Percentiles rank a stretch among this genome's conserved stretches.
These are phyloP conservation scores for Amoeboaphelidium occidentale DNA, from an alignment of 371 early-diverging fungal species.

Conservation along the genomic window DNA sequence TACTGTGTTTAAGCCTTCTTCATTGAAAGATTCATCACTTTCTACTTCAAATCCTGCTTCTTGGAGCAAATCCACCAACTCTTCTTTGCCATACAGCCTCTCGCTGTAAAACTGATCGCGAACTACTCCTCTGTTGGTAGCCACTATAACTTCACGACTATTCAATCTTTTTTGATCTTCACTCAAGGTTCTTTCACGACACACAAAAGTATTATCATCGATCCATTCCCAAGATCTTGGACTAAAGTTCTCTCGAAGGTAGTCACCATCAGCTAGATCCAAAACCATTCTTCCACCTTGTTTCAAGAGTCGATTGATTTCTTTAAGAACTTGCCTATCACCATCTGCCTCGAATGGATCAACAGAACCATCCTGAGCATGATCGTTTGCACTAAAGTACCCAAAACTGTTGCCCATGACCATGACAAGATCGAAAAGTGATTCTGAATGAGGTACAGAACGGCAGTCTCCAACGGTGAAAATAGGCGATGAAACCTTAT, in stretches of 20 bases:
- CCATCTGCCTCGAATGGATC: not conserved
- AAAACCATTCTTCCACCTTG: constrained; percentile 22
- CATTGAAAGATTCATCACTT: not conserved
- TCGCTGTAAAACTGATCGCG: constrained; percentile 37
- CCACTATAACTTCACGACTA: constrained; percentile 26
- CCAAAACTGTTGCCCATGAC: constrained; percentile 37
- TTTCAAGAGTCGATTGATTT: constrained; percentile 17
- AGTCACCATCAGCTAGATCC: constrained; percentile 29
- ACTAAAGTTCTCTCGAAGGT: constrained; percentile 22
- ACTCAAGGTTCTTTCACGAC: constrained; percentile 28
- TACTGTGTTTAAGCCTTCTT: constrained; percentile 1
- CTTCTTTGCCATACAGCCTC: constrained; percentile 19
- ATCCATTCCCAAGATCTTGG: constrained; percentile 35
- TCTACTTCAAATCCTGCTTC: constrained; percentile 11
- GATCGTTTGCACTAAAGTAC: constrained; percentile 11
- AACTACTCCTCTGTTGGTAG: constrained; percentile 20
- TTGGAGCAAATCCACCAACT: constrained; percentile 14
- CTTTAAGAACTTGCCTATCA: constrained; percentile 13
- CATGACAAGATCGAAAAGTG: constrained; percentile 22
- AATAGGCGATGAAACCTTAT: not conserved
- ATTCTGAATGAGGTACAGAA: constrained; percentile 19
- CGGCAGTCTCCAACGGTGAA: constrained; percentile 37
- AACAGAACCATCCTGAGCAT: constrained; percentile 6
- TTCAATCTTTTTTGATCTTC: constrained; percentile 20
- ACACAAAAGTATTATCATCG: constrained; percentile 28